phyloP scores from a whole-genome alignment of 192 early-diverging fungal species.

The Diversispora eburnea region DNA sequence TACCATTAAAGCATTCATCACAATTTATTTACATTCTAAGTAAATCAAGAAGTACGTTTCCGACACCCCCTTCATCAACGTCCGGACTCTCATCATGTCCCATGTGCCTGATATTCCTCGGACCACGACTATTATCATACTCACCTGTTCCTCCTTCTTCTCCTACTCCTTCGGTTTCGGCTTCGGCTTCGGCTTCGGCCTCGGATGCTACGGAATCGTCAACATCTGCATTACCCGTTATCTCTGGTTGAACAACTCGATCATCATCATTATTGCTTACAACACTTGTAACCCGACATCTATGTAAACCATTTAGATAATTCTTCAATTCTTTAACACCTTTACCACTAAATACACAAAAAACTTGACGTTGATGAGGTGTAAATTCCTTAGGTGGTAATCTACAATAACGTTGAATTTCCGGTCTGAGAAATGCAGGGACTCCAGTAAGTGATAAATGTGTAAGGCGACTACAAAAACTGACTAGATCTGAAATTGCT shows the following conservation, averaged over 20 bases:
- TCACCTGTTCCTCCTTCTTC: constrained; percentile 22
- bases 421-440: constrained; percentile 45
- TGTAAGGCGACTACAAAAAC: constrained; percentile 44
- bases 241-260: constrained; percentile 33
- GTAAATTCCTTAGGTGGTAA: constrained; percentile 53
- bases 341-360: constrained; percentile 59
- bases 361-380: constrained; percentile 49
- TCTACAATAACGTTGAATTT: constrained; percentile 50
- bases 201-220: constrained; percentile 8
- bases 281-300: background rate
- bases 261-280: constrained; percentile 13
- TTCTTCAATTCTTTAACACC: constrained; percentile 52
- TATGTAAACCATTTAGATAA: constrained; percentile 23
- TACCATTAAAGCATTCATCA: background rate
- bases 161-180: background rate
- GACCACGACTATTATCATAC: constrained; percentile 21
- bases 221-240: constrained; percentile 17
- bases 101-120: constrained; percentile 1
- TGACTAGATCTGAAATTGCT: constrained; percentile 46
- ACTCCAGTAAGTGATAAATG: constrained; percentile 58
- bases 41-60: background rate
- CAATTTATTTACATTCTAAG: background rate
- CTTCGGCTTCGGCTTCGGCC: background rate
- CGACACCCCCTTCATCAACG: constrained; percentile 21
- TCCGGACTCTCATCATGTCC: constrained; percentile 18